These are phyloP conservation scores for Calocybe gangraenosa DNA, from an alignment of 768 basidiomycete species.

Conservation along the genomic window DNA sequence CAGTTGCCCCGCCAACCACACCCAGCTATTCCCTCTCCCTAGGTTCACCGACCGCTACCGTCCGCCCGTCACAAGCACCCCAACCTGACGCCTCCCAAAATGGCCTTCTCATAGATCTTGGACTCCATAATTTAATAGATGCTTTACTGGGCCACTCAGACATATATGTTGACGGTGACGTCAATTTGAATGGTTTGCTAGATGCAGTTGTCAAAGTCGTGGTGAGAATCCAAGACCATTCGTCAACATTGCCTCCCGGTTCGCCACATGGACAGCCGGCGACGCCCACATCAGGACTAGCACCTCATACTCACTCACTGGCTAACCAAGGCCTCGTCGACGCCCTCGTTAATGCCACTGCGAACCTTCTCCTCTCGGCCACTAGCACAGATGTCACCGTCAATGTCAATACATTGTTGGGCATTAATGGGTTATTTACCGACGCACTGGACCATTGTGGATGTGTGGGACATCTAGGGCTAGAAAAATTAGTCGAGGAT, in stretches of 20 bases:
- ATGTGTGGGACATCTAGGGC: slow-evolving; percentile 10
- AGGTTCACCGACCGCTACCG: background rate
- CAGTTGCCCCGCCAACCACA: background rate
- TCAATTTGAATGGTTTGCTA: slow-evolving; percentile 9
- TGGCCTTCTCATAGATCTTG: slow-evolving; percentile 10
- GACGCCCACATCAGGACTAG: background rate
- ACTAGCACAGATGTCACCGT: slow-evolving; percentile 8
- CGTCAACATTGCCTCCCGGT: slow-evolving; percentile 10
- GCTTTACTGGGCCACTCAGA: slow-evolving; percentile 8
- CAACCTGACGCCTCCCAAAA: background rate
- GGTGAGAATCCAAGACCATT: slow-evolving; percentile 9
- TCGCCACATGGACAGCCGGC: background rate
- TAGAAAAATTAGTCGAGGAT: slow-evolving; percentile 9
- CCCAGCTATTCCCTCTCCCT: background rate
- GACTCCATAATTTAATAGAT: slow-evolving; percentile 8
- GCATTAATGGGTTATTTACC: slow-evolving; percentile 1
- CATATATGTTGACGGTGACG: slow-evolving; percentile 1
- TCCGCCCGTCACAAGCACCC: background rate
- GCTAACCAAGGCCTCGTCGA: slow-evolving; percentile 8
- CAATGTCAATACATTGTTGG: slow-evolving; percentile 9
- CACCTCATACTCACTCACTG: slow-evolving; percentile 1
- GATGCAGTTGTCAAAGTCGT: slow-evolving; percentile 9
- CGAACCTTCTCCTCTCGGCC: slow-evolving; percentile 11
- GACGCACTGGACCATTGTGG: slow-evolving; percentile 9
- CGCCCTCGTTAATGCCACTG: slow-evolving; percentile 12